Percentiles rank a stretch among this genome's conserved stretches.
Evolutionary conservation across 129 eudicot genomes (phyloP).

Genomic region (Flaveria brownii): DNA sequence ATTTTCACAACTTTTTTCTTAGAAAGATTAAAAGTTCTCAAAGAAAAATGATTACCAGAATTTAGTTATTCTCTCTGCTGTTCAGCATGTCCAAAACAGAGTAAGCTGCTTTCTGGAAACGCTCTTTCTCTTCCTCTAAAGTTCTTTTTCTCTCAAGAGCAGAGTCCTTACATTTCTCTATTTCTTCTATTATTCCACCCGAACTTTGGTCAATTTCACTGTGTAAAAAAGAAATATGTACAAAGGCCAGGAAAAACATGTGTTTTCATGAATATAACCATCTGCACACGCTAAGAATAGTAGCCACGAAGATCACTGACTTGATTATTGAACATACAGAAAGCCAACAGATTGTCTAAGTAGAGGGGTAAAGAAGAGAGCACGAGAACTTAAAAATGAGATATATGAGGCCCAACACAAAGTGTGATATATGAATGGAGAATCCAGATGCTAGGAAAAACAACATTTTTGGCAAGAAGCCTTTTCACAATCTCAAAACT

Average conservation of each 20-base stretch:
- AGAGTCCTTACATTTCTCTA: slow-evolving; percentile 71
- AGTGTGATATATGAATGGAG: slow-evolving; percentile 10
- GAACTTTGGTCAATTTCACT: slow-evolving; percentile 84
- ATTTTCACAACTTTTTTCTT: neutral
- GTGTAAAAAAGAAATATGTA: slow-evolving; percentile 25
- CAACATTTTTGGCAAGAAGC: slow-evolving; percentile 4
- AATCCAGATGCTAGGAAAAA: slow-evolving; percentile 1
- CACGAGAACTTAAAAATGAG: slow-evolving; percentile 12
- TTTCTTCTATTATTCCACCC: slow-evolving; percentile 64
- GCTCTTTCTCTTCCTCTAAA: slow-evolving; percentile 69
- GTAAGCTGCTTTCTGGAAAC: slow-evolving; percentile 82
- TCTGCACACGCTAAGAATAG: neutral
- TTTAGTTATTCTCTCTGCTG: slow-evolving; percentile 41
- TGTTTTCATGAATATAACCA: slow-evolving; percentile 14
- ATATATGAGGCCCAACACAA: slow-evolving; percentile 3
- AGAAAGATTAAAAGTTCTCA: neutral
- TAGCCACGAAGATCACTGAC: slow-evolving; percentile 12
- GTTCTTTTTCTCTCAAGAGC: slow-evolving; percentile 60
- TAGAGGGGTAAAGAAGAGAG: slow-evolving; percentile 15
- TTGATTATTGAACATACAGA: slow-evolving; percentile 12
- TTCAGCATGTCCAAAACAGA: slow-evolving; percentile 78
- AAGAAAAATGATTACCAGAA: slow-evolving; percentile 29
- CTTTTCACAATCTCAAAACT: slow-evolving; percentile 2
- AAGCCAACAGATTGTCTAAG: slow-evolving; percentile 9
- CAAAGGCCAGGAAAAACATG: slow-evolving; percentile 21